Evolutionary conservation across 2,329 filamentous ascomycete genomes (phyloP).

Genomic region (Hypocreales sp.): DNA sequence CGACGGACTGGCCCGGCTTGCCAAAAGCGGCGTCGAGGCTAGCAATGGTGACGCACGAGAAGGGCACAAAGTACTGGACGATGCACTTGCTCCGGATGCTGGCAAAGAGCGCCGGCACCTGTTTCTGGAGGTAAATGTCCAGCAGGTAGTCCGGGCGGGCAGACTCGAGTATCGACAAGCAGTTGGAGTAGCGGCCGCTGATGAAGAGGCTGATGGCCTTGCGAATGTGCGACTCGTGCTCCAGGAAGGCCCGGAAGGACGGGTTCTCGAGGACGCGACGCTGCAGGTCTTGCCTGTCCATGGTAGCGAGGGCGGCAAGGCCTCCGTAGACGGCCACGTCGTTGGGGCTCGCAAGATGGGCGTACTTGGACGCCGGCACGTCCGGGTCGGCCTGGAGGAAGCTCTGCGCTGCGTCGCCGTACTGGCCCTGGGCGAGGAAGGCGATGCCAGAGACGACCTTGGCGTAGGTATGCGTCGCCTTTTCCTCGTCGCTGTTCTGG

Average conservation of each 20-base stretch:
- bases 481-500: constrained; percentile 30
- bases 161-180: constrained; percentile 65
- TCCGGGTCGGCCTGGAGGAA: constrained; percentile 52
- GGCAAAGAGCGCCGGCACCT: constrained; percentile 55
- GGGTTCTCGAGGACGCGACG: constrained; percentile 62
- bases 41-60: constrained; percentile 69
- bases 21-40: constrained; percentile 69
- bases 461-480: constrained; percentile 29
- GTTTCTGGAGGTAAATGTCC: constrained; percentile 68
- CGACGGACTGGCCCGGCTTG: constrained; percentile 43
- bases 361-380: constrained; percentile 37
- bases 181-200: constrained; percentile 75
- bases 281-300: constrained; percentile 67
- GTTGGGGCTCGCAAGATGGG: constrained; percentile 62
- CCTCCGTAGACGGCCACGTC: constrained; percentile 88
- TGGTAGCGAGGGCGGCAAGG: constrained; percentile 76
- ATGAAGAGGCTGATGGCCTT: constrained; percentile 84
- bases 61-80: constrained; percentile 81
- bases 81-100: constrained; percentile 82
- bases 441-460: constrained; percentile 36
- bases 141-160: constrained; percentile 80
- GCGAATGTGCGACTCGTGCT: constrained; percentile 85
- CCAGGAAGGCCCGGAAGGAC: constrained; percentile 73
- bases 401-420: constrained; percentile 47
- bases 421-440: constrained; percentile 29